These are phyloP conservation scores for Vigna radiata DNA, from an alignment of 306 rosid species.

Conservation along the genomic window DNA sequence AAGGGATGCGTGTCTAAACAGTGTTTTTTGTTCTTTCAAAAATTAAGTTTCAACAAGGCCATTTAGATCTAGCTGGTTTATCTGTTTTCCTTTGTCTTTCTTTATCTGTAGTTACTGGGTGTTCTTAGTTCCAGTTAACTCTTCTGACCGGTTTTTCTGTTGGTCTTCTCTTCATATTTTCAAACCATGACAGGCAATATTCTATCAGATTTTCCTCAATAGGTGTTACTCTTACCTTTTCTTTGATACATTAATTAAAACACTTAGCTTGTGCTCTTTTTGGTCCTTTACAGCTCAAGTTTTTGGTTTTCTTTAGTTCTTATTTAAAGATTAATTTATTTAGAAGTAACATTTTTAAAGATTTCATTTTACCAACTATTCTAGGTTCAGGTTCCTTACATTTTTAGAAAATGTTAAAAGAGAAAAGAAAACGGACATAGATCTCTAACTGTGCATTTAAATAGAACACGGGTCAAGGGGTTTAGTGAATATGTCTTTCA, in stretches of 20 bases:
- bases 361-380: no score
- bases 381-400: no score
- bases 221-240: neutral
- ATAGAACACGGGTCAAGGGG: no score
- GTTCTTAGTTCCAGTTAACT: neutral
- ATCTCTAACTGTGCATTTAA: no score
- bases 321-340: neutral
- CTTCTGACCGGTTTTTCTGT: neutral
- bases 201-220: neutral
- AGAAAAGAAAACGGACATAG: no score
- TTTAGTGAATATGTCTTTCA: no score
- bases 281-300: neutral
- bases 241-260: neutral
- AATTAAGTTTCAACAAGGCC: neutral
- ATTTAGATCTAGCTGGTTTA: neutral
- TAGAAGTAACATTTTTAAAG: no score
- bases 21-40: neutral
- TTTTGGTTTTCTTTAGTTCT: neutral
- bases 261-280: slow-evolving; percentile 2
- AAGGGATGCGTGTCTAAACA: neutral
- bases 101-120: neutral
- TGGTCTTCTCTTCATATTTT: neutral
- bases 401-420: no score
- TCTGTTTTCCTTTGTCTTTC: neutral
- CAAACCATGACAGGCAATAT: neutral